phyloP scores from a whole-genome alignment of 257 asterid genomes.

The Nicotiana paniculata region DNA sequence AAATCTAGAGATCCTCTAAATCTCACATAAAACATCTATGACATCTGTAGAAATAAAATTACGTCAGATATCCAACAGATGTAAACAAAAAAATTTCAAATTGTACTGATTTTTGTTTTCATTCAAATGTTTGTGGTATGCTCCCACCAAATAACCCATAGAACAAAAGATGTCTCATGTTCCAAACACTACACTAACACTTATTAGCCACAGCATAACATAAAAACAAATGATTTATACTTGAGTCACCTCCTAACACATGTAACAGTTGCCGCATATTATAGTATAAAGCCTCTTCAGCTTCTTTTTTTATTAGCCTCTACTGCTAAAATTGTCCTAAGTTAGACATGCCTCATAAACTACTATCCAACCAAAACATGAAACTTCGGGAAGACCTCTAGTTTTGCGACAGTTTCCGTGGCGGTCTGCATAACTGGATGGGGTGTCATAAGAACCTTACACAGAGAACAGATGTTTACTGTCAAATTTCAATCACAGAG shows the following conservation, averaged over 20 bases:
- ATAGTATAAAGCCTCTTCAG: not conserved
- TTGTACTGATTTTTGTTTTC: too few species aligned
- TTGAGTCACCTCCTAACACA: not conserved
- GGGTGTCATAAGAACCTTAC: too few species aligned
- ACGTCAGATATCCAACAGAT: too few species aligned
- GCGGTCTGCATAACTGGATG: too few species aligned
- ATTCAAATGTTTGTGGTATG: too few species aligned
- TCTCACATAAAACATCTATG: too few species aligned
- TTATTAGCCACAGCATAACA: not conserved
- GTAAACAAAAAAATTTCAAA: too few species aligned
- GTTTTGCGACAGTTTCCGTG: not conserved
- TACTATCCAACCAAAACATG: not conserved
- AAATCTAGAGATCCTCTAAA: too few species aligned
- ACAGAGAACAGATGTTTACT: too few species aligned
- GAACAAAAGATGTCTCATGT: not conserved
- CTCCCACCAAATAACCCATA: too few species aligned
- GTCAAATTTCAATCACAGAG: too few species aligned
- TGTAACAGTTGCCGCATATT: not conserved
- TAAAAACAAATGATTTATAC: not conserved
- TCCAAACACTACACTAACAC: not conserved
- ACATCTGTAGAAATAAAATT: too few species aligned
- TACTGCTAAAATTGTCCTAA: not conserved
- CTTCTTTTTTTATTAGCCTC: not conserved
- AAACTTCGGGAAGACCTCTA: not conserved
- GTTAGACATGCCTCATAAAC: not conserved